These are phyloP conservation scores for Geotrichum carabidarum DNA, from an alignment of 1,139 yeast genomes.

Conservation along the genomic window DNA sequence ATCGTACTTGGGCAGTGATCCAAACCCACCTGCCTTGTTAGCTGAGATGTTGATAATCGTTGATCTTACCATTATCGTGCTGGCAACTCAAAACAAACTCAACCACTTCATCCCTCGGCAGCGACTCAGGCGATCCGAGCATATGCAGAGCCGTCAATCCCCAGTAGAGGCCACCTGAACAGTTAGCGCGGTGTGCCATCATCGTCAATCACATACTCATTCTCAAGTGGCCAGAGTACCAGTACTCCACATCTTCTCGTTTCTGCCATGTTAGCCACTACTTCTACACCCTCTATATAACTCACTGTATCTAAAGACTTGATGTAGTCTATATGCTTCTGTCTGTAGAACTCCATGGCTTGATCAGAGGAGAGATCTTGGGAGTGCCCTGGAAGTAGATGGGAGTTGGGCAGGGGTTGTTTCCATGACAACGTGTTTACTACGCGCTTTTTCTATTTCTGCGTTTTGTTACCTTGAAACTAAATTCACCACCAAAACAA, in stretches of 20 bases:
- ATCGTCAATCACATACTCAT: slow-evolving; percentile 42
- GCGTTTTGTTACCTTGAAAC: background rate
- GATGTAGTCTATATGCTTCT: slow-evolving; percentile 53
- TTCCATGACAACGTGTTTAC: slow-evolving; percentile 7
- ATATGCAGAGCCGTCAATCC: slow-evolving; percentile 74
- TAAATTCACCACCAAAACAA: slow-evolving; percentile 5
- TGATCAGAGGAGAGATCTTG: background rate
- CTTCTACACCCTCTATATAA: background rate
- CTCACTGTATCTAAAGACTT: slow-evolving; percentile 44
- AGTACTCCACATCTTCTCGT: slow-evolving; percentile 64
- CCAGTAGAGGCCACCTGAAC: slow-evolving; percentile 79
- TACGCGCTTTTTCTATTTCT: slow-evolving; percentile 8
- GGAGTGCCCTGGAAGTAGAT: background rate
- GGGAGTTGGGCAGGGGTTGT: slow-evolving; percentile 10
- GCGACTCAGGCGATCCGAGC: slow-evolving; percentile 52
- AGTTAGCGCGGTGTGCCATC: background rate
- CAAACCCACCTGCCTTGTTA: slow-evolving; percentile 67
- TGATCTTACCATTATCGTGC: slow-evolving; percentile 27
- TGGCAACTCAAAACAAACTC: slow-evolving; percentile 66
- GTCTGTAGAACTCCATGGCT: slow-evolving; percentile 24
- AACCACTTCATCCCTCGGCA: slow-evolving; percentile 58
- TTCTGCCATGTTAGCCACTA: slow-evolving; percentile 28
- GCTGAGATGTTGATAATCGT: slow-evolving; percentile 26
- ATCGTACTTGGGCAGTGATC: slow-evolving; percentile 85
- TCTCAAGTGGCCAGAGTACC: slow-evolving; percentile 86